Evolutionary conservation across 306 rosid genomes (phyloP), one percentile per base, ranked within the genome.

Genomic region (Ormosia semicastrata): DNA sequence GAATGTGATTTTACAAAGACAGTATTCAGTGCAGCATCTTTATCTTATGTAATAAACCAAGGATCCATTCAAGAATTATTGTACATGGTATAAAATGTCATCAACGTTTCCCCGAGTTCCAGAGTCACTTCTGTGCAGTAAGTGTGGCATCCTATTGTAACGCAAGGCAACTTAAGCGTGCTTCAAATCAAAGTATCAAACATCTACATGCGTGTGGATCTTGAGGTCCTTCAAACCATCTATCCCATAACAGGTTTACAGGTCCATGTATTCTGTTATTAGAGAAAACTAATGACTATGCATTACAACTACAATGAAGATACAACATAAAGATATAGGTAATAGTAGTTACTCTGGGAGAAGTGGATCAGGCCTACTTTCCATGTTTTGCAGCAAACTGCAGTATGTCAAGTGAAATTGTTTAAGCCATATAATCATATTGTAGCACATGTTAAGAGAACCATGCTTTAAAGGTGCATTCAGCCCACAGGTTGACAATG

Each of bases 161-260:
- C 71, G 37, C 66, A 44, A 47, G 63, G 30, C 64, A 52, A 70
- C 15, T 78, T 24, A 65, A 11, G 65, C 32, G 39, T 43, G 81
- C 86, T 70, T 80, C 82, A 63, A 53, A 50, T 90, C 84, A 92
- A 80, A 90, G 91, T 77, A 92, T 89, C 83, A 59, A 54, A 83
- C 98, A 92, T 58, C 91, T 80, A 85, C 98, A 94, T 11, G 82
- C 81, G 78, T 79, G 92, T 52, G 90, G 71, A 65, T 88, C 90
- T 71, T 88, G 92, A 54, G 97, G 87, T 54, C 97, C 94, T 82
- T 93, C 98, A 76, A 91, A 93, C 98, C 98, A 94, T 82, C 89
- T 87, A 88, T 91, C 89, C 97, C 97, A 93, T 70, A 66, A 63
- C 40, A 84, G 83, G 73, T 82, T 89, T 86, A 86, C 54, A 17